These are phyloP conservation scores for Myriosclerotinia curreyana DNA, from an alignment of 2,329 filamentous ascomycete genomes.

Conservation along the genomic window DNA sequence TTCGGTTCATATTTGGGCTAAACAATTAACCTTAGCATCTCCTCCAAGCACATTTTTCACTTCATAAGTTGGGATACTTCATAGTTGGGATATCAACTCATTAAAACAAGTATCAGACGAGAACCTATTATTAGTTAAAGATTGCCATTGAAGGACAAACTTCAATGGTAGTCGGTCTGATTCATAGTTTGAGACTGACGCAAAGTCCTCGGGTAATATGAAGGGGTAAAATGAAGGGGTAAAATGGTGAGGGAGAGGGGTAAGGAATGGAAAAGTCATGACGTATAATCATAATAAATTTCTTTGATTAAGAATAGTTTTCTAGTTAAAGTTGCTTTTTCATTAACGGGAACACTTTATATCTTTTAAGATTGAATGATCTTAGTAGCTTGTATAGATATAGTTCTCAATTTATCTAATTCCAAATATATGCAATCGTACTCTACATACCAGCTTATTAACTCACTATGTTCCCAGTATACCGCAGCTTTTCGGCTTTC, in stretches of 20 bases:
- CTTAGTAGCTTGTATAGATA: background rate
- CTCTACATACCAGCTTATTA: background rate
- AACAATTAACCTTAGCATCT: too few relatives aligned
- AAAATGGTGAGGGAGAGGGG: background rate
- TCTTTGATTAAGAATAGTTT: too few relatives aligned
- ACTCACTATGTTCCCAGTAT: background rate
- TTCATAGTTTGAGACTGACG: background rate
- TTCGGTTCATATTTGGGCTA: too few relatives aligned
- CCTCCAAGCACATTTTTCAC: too few relatives aligned
- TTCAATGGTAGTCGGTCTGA: background rate
- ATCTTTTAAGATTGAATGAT: too few relatives aligned
- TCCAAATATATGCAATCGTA: background rate
- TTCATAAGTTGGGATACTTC: too few relatives aligned
- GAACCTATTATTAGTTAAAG: too few relatives aligned
- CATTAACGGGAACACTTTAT: background rate
- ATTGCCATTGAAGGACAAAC: too few relatives aligned
- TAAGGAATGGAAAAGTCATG: background rate
- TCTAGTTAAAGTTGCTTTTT: too few relatives aligned
- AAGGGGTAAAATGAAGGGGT: conserved; percentile 11
- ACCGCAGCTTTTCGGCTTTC: background rate
- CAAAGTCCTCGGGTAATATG: background rate
- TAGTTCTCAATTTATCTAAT: background rate
- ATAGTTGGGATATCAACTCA: too few relatives aligned
- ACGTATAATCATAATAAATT: too few relatives aligned
- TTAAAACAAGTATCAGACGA: too few relatives aligned